Conservation (phyloP, 2,329 filamentous ascomycete species). For the Epicoccum sorghinum region DNA sequence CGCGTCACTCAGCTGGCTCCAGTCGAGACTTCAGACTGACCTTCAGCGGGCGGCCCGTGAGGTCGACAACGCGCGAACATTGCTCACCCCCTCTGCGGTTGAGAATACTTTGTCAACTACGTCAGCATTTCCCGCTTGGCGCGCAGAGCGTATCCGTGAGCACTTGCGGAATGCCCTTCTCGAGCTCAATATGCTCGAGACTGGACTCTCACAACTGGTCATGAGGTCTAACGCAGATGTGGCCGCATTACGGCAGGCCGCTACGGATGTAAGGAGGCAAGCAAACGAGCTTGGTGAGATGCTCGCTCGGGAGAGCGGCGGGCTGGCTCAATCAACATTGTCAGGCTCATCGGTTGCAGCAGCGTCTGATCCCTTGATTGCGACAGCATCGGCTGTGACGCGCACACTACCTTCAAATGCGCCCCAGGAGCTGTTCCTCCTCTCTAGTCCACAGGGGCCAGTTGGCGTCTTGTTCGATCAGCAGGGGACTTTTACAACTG, state of each 20-base stretch:
- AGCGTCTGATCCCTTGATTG: constrained; percentile 8
- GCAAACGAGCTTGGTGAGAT: constrained; percentile 29
- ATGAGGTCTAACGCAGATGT: constrained; percentile 40
- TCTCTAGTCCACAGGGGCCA: constrained; percentile 46
- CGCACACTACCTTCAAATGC: constrained; percentile 23
- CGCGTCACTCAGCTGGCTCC: constrained; percentile 18
- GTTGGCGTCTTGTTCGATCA: constrained; percentile 46
- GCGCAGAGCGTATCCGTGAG: constrained; percentile 35
- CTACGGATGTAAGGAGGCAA: constrained; percentile 34
- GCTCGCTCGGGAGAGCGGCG: constrained; percentile 21
- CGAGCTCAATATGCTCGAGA: constrained; percentile 38
- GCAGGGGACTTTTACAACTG: constrained; percentile 42
- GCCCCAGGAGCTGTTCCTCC: constrained; percentile 41
- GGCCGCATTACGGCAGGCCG: constrained; percentile 35
- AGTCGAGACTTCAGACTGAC: constrained; percentile 29
- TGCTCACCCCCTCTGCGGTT: constrained; percentile 18
- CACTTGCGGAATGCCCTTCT: constrained; percentile 31
- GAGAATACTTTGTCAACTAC: constrained; percentile 18
- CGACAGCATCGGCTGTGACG: constrained; percentile 7
- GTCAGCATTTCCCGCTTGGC: constrained; percentile 34
- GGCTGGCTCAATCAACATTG: not conserved
- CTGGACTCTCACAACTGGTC: constrained; percentile 31
- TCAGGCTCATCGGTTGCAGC: constrained; percentile 3
- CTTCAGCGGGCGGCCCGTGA: constrained; percentile 39
- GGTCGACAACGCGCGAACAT: constrained; percentile 38